Conservation (phyloP, 1,139 yeast genomes). For the Sugiyamaella sp. region DNA sequence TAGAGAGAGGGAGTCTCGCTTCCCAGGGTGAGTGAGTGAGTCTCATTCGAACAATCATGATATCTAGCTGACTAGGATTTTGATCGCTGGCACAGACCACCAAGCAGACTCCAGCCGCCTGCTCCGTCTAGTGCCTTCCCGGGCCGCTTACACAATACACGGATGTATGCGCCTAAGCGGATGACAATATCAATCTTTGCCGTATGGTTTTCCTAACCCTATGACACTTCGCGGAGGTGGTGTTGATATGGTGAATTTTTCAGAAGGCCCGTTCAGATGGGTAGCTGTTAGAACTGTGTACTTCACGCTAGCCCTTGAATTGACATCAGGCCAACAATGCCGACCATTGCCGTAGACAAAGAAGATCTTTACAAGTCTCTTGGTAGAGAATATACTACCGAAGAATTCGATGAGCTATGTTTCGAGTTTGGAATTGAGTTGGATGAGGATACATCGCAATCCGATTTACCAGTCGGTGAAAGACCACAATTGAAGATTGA, state of each 20-base stretch:
- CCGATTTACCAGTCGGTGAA: constrained; percentile 56
- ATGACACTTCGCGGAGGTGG: constrained; percentile 16
- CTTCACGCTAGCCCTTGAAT: neutral
- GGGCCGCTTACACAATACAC: too few species aligned
- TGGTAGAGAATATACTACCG: constrained; percentile 79
- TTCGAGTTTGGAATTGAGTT: constrained; percentile 97
- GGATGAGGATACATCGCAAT: constrained; percentile 76
- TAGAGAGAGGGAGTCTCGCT: too few species aligned
- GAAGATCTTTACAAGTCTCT: constrained; percentile 83
- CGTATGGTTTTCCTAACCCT: constrained; percentile 9
- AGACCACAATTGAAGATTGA: constrained; percentile 97
- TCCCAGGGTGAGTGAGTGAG: too few species aligned
- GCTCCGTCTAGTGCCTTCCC: too few species aligned
- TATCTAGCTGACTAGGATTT: too few species aligned
- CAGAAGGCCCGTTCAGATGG: neutral
- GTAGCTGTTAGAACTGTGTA: too few species aligned
- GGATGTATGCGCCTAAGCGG: constrained; percentile 41
- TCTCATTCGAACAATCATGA: too few species aligned
- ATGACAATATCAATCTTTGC: constrained; percentile 34
- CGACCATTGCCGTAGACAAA: constrained; percentile 94
- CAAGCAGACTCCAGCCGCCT: too few species aligned
- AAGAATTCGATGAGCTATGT: constrained; percentile 95
- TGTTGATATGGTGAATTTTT: constrained; percentile 5
- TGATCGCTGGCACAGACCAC: too few species aligned
- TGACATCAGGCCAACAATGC: constrained; percentile 55